These are phyloP conservation scores for Hortiboletus rubellus DNA, from an alignment of 1,284 basidiomycete species.

Conservation along the genomic window DNA sequence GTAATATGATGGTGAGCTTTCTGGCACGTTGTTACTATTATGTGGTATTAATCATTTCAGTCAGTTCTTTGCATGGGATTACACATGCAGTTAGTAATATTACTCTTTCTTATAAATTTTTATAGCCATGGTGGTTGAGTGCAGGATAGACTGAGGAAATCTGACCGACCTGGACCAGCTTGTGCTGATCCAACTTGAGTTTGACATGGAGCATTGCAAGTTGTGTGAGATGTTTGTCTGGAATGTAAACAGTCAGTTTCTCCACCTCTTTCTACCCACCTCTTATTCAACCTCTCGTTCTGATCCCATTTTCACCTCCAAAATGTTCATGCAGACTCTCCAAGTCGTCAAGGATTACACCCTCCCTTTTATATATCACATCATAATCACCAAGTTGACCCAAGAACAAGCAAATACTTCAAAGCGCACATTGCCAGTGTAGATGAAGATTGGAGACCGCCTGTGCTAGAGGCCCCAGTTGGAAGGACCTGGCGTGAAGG, in stretches of 20 bases:
- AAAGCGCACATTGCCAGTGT: constrained; percentile 59
- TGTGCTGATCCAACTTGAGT: constrained; percentile 92
- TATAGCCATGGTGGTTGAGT: constrained; percentile 1
- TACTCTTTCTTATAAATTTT: constrained; percentile 20
- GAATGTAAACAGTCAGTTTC: constrained; percentile 81
- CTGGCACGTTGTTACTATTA: too few relatives aligned
- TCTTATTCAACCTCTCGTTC: constrained; percentile 1
- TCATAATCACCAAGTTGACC: constrained; percentile 80
- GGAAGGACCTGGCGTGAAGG: constrained; percentile 34
- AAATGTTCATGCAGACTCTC: constrained; percentile 85
- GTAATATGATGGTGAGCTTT: too few relatives aligned
- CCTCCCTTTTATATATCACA: constrained; percentile 70
- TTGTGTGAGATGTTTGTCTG: constrained; percentile 97
- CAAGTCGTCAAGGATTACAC: constrained; percentile 81
- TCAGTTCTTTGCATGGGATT: too few relatives aligned
- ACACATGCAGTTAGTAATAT: constrained; percentile 41
- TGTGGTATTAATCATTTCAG: too few relatives aligned
- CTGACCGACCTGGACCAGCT: constrained; percentile 71
- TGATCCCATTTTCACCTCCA: constrained; percentile 89
- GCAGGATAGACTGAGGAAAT: constrained; percentile 55
- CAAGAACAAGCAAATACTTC: constrained; percentile 83
- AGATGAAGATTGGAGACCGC: constrained; percentile 39
- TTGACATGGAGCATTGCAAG: constrained; percentile 90
- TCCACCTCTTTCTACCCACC: too few relatives aligned
- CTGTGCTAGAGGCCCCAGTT: constrained; percentile 20